Base-by-base conservation (phyloP, 2,329 filamentous ascomycete species). In the Gaeumannomyces tritici region DNA sequence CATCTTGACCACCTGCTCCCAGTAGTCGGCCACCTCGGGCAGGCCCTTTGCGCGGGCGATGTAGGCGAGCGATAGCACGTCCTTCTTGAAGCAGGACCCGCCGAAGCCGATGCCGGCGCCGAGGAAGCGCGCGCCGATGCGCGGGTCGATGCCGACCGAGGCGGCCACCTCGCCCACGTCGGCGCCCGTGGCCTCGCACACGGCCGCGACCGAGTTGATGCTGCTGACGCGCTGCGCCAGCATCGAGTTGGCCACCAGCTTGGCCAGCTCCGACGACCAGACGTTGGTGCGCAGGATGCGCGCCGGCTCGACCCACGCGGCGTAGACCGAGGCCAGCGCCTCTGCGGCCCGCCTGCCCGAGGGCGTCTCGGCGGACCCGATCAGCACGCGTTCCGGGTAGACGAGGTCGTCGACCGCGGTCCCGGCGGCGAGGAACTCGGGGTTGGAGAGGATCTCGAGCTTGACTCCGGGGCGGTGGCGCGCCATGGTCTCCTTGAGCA, bases 41-140 rank as follows among this genome's bases (percentile, higher is more conserved):
- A 92, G 77, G 61, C 87, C 83, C 62, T 91, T 78, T 3, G 82
- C 84, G 68, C 90, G 86, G 21, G 89, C 86, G 33, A 93, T 79
- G 74, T 93, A 91, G 24, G 87, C 83, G 51, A 93, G 76, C 72
- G 83, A 89, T 59, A 90, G 79, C 55, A 92, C 84, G 70, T 93
- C 90, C 74, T 93, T 93, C 73, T 88, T 86, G 79, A 93, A 92
- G 74, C 90, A 93, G 64, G 85, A 89, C 26, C 90, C 90, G 62
- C 90, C 89, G 69, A 93, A 93, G 21, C 90, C 90, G 42, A 91
- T 83, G 54, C 86, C 87, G 9, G 89, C 86, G 73, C 89, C 87
- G 55, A 93, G 78, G 74, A 91, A 90, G 71, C 87, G 85, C 65
- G 82, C 78, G 8, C 90, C 90, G 63, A 93, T 90, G 60, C 90